A percentile compares a stretch with the other conserved stretches of the same genome.
phyloP scores from a whole-genome alignment of 192 early-diverging fungal species.

The Mortierella claussenii region DNA sequence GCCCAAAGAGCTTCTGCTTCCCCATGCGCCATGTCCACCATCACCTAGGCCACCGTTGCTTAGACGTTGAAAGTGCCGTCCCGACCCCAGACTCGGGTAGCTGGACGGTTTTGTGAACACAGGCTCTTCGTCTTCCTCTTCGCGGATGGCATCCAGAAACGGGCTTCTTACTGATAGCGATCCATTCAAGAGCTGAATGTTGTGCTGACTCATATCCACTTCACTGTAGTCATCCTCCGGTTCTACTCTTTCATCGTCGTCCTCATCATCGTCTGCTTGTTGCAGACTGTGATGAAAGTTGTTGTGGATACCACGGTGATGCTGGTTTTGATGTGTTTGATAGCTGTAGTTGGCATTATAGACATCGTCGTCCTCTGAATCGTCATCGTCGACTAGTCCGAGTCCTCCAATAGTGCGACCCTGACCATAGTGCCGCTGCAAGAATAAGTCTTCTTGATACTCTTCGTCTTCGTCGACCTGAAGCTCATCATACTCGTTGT shows the following conservation, averaged over 20 bases:
- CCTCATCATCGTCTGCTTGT: constrained; percentile 1
- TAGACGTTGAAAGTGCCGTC: constrained; percentile 18
- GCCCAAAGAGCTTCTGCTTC: constrained; percentile 6
- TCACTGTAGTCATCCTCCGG: constrained; percentile 41
- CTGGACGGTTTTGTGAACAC: constrained; percentile 47
- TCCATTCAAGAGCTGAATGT: constrained; percentile 44
- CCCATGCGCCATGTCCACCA: constrained; percentile 10
- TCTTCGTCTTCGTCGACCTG: constrained; percentile 46
- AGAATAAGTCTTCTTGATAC: constrained; percentile 37
- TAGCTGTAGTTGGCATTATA: not conserved
- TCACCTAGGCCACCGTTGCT: constrained; percentile 5
- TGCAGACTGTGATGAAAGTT: constrained; percentile 7
- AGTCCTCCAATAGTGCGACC: constrained; percentile 10
- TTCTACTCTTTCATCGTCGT: constrained; percentile 12
- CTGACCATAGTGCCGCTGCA: constrained; percentile 41
- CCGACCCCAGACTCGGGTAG: constrained; percentile 36
- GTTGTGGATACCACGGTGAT: constrained; percentile 1
- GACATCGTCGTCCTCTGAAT: constrained; percentile 28
- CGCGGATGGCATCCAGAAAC: constrained; percentile 47
- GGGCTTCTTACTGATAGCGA: constrained; percentile 43
- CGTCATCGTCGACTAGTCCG: constrained; percentile 33
- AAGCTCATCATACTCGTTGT: constrained; percentile 31
- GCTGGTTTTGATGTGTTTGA: not conserved
- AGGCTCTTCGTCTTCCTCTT: constrained; percentile 51
- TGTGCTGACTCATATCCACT: constrained; percentile 46